Evolutionary conservation across 371 early-diverging fungal genomes (phyloP).

Genomic region (Blastocladiella emersonii): DNA sequence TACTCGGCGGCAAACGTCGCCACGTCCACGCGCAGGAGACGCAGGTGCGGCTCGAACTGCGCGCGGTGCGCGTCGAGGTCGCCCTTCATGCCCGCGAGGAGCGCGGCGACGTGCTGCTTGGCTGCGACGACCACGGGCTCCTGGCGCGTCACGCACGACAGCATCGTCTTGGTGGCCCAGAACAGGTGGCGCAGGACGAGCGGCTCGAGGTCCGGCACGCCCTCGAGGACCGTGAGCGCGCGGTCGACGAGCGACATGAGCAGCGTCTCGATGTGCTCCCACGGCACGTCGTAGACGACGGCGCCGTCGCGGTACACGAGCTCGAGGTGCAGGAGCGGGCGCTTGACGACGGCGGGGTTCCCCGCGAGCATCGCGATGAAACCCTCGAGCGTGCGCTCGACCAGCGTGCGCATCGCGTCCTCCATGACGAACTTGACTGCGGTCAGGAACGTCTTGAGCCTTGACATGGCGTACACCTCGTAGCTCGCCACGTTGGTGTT

Average conservation of each 20-base stretch:
- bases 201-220: conserved; percentile 37
- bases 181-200: conserved; percentile 34
- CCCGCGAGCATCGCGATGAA: conserved; percentile 20
- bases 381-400: conserved; percentile 26
- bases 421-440: conserved; percentile 38
- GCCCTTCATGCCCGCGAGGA: not conserved
- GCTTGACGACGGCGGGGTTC: not conserved
- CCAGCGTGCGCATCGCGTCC: conserved; percentile 30
- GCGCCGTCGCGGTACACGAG: conserved; percentile 27
- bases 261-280: conserved; percentile 16
- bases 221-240: conserved; percentile 24
- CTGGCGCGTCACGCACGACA: conserved; percentile 22
- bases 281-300: conserved; percentile 28
- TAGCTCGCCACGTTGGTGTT: conserved; percentile 35
- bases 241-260: conserved; percentile 30
- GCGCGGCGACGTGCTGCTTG: conserved; percentile 11
- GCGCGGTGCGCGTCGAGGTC: not conserved
- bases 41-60: conserved; percentile 27
- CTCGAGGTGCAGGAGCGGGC: conserved; percentile 27
- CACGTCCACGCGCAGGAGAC: conserved; percentile 26
- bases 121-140: conserved; percentile 20
- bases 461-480: conserved; percentile 37
- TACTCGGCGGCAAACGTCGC: conserved; percentile 26
- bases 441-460: conserved; percentile 35
- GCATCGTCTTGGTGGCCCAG: conserved; percentile 32